Base-by-base conservation (phyloP, 108 stramenopile species). In the Fistulifera pelliculosa region DNA sequence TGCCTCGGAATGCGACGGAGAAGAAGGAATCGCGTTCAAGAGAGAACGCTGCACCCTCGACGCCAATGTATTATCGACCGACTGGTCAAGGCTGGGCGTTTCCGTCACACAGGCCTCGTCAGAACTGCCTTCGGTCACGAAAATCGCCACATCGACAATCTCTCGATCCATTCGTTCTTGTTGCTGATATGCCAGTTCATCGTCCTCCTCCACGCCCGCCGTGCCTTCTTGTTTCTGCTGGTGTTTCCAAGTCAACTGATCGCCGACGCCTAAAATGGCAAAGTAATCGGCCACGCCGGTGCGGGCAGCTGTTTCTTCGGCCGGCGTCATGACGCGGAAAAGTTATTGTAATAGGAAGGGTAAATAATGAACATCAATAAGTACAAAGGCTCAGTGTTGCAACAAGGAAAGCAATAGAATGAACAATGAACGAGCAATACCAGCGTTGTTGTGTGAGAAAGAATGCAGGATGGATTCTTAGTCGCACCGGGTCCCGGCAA, bases 251-350 rank as follows among this genome's bases (percentile, higher is more conserved):
- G 69, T 40, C 44, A 81, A 62, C 11, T 62, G 49, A 41, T 81
- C 71, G 11, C 80, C 78, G 3, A 91, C 77, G 21, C 85, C 89
- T 35, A 91, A 47, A 13, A 85, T 74, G 39, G 85, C 83, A 68
- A 91, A 91, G 61, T 91, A 91, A 57, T 91, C 89, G 10, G 89
- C 89, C 25, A 91, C 85, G 27, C 85, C 82, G 6, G 52, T 66
- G 10, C 66, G 69, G 19, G 38, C 22, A 6, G 50, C 16, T 11
- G 16, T 17, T 45, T 45, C 21, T 11, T 45, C 44, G 7, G 16
- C 44, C 11, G 8, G 8, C 10, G 44, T 47, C 44, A 47, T 47
- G 44, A 8, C 31, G 8, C 31, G 8, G 31, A 35, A 8, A 35
- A 8, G 8, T 3, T 8, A 35, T 35, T 35, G 3, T 6, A 35